Conservation (phyloP, 768 basidiomycete species). For the Pleurotus citrinopileatus region DNA sequence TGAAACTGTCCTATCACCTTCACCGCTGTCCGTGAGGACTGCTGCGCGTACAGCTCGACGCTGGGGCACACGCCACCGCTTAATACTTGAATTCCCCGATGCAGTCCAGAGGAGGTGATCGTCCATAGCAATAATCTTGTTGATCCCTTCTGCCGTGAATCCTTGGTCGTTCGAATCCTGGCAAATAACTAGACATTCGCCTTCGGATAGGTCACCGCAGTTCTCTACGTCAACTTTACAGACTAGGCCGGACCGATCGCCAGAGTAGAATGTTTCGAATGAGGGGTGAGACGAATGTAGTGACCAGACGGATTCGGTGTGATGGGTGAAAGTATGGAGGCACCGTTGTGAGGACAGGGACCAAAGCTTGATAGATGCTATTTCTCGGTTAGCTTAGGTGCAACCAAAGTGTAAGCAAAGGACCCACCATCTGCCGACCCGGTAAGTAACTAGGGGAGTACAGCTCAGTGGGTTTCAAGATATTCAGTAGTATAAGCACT, state of each 20-base stretch:
- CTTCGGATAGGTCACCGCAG: constrained; percentile 78
- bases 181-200: constrained; percentile 84
- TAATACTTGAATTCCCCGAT: constrained; percentile 75
- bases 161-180: constrained; percentile 50
- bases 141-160: constrained; percentile 54
- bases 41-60: constrained; percentile 36
- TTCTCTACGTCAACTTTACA: constrained; percentile 90
- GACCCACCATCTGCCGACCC: constrained; percentile 69
- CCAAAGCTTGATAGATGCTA: constrained; percentile 91
- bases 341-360: constrained; percentile 86
- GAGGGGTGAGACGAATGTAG: constrained; percentile 85
- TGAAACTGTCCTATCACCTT: constrained; percentile 18
- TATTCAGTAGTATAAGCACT: constrained; percentile 26
- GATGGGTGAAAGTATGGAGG: constrained; percentile 94
- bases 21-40: constrained; percentile 19
- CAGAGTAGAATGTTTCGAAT: constrained; percentile 89
- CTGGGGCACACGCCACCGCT: constrained; percentile 74
- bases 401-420: background rate
- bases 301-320: constrained; percentile 94
- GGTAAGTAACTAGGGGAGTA: constrained; percentile 59
- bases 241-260: constrained; percentile 87
- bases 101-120: constrained; percentile 91
- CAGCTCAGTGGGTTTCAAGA: constrained; percentile 11
- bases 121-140: constrained; percentile 79
- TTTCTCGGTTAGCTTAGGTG: constrained; percentile 17